Conservation (phyloP, 169 alveolate species). For the Plasmodium adleri region DNA sequence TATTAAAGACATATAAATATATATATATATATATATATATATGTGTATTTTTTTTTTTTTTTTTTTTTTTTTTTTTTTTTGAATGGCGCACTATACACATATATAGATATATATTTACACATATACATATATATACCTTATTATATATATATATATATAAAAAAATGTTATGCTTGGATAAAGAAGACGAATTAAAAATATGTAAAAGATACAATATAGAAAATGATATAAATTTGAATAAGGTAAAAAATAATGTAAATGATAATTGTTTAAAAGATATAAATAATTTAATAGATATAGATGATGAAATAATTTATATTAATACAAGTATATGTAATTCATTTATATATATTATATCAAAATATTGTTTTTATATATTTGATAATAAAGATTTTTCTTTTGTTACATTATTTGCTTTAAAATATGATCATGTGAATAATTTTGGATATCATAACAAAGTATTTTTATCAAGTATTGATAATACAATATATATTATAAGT, state of each 20-base stretch:
- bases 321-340: constrained; percentile 63
- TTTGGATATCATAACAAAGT: constrained; percentile 57
- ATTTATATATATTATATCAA: constrained; percentile 56
- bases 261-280: not conserved
- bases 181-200: constrained; percentile 75
- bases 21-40: too few relatives aligned
- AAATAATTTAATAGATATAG: not conserved
- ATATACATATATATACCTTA: too few relatives aligned
- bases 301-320: constrained; percentile 60
- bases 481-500: constrained; percentile 72
- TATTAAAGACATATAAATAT: too few relatives aligned
- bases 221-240: constrained; percentile 15
- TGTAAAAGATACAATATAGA: constrained; percentile 23
- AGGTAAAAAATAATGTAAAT: not conserved
- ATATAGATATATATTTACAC: too few relatives aligned
- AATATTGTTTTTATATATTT: constrained; percentile 59
- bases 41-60: too few relatives aligned
- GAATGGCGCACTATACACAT: not conserved
- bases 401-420: constrained; percentile 45
- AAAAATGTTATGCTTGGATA: constrained; percentile 76
- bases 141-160: not conserved
- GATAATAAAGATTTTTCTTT: constrained; percentile 72
- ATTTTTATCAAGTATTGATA: constrained; percentile 55
- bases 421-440: constrained; percentile 14
- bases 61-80: too few relatives aligned